Base-by-base conservation (phyloP, 2,329 filamentous ascomycete species). In the Exserohilum turcica region DNA sequence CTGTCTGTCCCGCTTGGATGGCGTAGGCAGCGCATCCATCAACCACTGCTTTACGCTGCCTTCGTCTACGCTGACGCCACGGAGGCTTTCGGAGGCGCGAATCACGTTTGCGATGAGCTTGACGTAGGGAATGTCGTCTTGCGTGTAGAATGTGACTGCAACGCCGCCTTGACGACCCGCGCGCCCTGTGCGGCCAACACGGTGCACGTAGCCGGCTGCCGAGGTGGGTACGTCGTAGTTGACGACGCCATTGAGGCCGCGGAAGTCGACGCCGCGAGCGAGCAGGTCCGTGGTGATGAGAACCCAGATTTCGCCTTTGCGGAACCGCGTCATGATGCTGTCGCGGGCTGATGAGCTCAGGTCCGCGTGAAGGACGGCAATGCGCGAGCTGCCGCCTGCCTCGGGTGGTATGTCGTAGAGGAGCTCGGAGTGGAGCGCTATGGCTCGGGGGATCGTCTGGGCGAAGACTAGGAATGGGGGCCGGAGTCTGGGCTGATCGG, bases 141-240 rank as follows among this genome's bases (percentile, higher is more conserved):
- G 91, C 0, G 93, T 97, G 75, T 96, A 99, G 54, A 96, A 88
- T 0, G 94, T 99, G 1, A 99, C 88, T 0, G 92, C 92, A 3
- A 96, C 84, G 42, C 94, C 94, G 16, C 92, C 92, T 66, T 90
- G 86, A 19, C 92, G 84, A 0, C 94, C 94, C 0, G 92, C 94
- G 18, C 94, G 84, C 0, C 93, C 94, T 0, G 94, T 97, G 40
- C 94, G 85, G 0, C 94, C 94, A 0, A 94, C 92, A 9, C 94
- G 90, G 76, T 99, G 94, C 6, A 99, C 89, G 70, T 99, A 99
- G 1, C 86, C 86, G 0, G 92, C 93, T 5, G 89, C 89, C 0
- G 90, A 92, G n/a, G 88, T 91, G 0, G 94, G 94, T 7, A 97
- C 91, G 73, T 99, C 94, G 77, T 97, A 99, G 76, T 97, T 99